Conservation (phyloP, 768 basidiomycete genomes). For the Glaciozyma antarctica region DNA sequence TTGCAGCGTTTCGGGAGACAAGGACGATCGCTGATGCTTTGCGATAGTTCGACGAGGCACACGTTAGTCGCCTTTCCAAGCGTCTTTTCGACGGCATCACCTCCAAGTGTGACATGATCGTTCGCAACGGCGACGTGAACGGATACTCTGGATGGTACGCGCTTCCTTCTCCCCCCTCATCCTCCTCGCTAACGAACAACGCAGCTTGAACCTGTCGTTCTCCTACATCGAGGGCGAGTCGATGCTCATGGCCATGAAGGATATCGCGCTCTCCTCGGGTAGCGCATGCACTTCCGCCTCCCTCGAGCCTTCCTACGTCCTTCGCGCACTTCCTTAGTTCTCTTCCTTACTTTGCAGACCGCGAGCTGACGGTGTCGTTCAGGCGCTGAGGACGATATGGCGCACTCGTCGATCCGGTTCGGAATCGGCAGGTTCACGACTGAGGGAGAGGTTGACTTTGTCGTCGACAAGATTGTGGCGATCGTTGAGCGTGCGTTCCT, state of each 20-base stretch:
- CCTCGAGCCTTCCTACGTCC: constrained; percentile 93
- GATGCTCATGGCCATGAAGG: constrained; percentile 96
- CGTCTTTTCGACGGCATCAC: constrained; percentile 74
- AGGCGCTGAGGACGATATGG: constrained; percentile 96
- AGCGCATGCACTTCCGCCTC: constrained; percentile 98
- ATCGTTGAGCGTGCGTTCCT: constrained; percentile 49
- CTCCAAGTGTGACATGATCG: constrained; percentile 73
- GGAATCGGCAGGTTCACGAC: constrained; percentile 98
- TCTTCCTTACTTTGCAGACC: not conserved
- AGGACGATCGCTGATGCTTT: not conserved
- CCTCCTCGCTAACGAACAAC: not conserved
- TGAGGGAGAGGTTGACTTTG: constrained; percentile 91
- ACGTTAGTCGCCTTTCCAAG: constrained; percentile 63
- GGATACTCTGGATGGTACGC: constrained; percentile 79
- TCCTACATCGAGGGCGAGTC: constrained; percentile 96
- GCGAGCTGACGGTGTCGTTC: constrained; percentile 32
- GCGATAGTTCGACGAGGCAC: constrained; percentile 64
- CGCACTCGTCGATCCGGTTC: constrained; percentile 92
- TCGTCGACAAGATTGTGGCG: constrained; percentile 71
- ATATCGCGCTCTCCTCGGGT: constrained; percentile 93
- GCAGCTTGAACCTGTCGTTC: constrained; percentile 73
- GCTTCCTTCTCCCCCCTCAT: not conserved
- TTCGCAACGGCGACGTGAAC: constrained; percentile 81
- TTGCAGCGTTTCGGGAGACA: not conserved
- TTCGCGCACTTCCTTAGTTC: constrained; percentile 72